Evolutionary conservation across 495 filamentous ascomycete species (phyloP).

Genomic region (Gamarada debralockiae): DNA sequence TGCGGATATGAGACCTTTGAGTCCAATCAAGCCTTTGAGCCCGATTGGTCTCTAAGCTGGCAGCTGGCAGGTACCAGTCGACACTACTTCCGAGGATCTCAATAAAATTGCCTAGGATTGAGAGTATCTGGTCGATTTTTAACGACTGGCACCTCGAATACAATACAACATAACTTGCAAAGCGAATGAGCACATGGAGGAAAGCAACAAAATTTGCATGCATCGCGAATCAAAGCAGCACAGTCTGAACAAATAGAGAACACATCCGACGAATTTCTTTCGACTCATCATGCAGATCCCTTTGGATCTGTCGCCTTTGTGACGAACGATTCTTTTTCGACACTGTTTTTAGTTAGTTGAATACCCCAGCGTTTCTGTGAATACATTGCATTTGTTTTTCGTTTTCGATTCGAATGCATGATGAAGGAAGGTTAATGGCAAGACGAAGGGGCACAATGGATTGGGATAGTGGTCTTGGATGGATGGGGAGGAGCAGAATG

Average conservation of each 20-base stretch:
- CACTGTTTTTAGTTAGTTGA: constrained; percentile 8
- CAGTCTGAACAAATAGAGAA: too few relatives aligned
- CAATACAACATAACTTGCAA: neutral
- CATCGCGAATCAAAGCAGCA: neutral
- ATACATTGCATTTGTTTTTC: neutral
- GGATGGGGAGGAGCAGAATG: too few relatives aligned
- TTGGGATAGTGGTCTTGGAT: too few relatives aligned
- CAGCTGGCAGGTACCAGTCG: neutral
- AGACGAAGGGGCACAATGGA: too few relatives aligned
- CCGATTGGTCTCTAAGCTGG: constrained; percentile 54
- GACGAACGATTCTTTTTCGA: neutral
- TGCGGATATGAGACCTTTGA: constrained; percentile 49
- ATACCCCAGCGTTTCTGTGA: constrained; percentile 20
- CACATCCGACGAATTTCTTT: too few relatives aligned
- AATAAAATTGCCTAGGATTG: neutral
- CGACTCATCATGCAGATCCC: too few relatives aligned
- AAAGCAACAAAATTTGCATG: neutral
- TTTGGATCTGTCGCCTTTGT: too few relatives aligned
- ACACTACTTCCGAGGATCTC: neutral
- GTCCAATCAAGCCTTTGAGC: constrained; percentile 67
- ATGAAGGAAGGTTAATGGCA: neutral
- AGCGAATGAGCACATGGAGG: neutral
- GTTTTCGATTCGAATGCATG: neutral
- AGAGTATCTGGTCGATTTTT: neutral
- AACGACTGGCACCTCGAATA: neutral